Percentiles rank a stretch among this genome's conserved stretches.
phyloP scores from a whole-genome alignment of 1,284 basidiomycete genomes.

The Phellinidium pouzarii region DNA sequence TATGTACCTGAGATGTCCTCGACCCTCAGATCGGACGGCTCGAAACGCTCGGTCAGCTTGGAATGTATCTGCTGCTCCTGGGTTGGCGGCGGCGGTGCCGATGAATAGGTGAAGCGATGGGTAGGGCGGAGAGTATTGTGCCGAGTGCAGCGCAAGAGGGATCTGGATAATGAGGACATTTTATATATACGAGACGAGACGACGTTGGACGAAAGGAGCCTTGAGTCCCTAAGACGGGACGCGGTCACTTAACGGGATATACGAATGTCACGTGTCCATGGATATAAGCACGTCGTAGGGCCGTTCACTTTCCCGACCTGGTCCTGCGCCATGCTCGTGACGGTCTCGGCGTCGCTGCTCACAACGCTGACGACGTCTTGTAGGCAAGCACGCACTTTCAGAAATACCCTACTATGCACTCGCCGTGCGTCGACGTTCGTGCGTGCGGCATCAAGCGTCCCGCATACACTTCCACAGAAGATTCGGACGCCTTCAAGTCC shows the following conservation, averaged over 20 bases:
- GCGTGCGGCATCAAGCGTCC: background rate
- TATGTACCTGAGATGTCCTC: slow-evolving; percentile 83
- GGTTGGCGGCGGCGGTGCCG: slow-evolving; percentile 16
- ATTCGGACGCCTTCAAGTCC: too few relatives aligned
- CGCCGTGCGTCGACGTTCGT: background rate
- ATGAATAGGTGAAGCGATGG: slow-evolving; percentile 2
- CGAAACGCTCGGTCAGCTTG: slow-evolving; percentile 70
- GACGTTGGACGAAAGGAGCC: background rate
- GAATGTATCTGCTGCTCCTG: slow-evolving; percentile 58
- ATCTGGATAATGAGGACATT: slow-evolving; percentile 4
- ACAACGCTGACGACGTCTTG: slow-evolving; percentile 8
- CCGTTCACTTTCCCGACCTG: too few relatives aligned
- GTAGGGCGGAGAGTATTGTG: background rate
- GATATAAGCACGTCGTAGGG: too few relatives aligned
- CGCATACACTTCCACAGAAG: background rate
- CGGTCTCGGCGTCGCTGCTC: slow-evolving; percentile 5
- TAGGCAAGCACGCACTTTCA: slow-evolving; percentile 1
- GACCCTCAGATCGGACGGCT: slow-evolving; percentile 71
- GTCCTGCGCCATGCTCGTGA: slow-evolving; percentile 5
- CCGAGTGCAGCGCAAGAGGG: background rate
- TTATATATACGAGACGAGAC: background rate
- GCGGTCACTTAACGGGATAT: too few relatives aligned
- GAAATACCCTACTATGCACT: background rate
- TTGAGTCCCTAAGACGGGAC: too few relatives aligned
- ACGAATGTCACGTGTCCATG: too few relatives aligned